phyloP scores from a whole-genome alignment of 2,329 filamentous ascomycete genomes.

The Fusarium nelsonii region DNA sequence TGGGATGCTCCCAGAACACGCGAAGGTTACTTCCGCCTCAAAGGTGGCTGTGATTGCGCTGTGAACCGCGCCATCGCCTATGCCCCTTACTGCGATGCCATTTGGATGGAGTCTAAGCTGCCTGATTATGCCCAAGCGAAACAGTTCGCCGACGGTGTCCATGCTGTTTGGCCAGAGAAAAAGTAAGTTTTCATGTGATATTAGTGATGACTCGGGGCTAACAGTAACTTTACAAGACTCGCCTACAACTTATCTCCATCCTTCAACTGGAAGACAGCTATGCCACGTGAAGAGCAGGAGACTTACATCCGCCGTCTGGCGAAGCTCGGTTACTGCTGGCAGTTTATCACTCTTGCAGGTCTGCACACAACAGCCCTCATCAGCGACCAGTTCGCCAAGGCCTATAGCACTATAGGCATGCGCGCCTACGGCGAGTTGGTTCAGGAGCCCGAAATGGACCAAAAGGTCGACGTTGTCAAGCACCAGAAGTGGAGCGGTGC shows the following conservation, averaged over 20 bases:
- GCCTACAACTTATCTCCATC: conserved; percentile 98
- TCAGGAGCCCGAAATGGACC: conserved; percentile 96
- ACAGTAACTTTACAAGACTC: conserved; percentile 67
- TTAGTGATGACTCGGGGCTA: conserved; percentile 26
- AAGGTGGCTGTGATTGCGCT: conserved; percentile 91
- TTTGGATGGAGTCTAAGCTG: conserved; percentile 99
- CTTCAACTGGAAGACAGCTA: conserved; percentile 99
- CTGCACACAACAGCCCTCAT: conserved; percentile 96
- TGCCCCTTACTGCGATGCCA: conserved; percentile 92
- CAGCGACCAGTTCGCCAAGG: conserved; percentile 86
- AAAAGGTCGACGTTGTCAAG: conserved; percentile 92
- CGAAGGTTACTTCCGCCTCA: conserved; percentile 94
- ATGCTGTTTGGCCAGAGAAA: conserved; percentile 94
- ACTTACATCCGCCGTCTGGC: conserved; percentile 95
- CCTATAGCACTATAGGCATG: conserved; percentile 88
- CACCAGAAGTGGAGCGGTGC: conserved; percentile 99
- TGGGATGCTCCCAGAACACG: conserved; percentile 95
- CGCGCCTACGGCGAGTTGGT: conserved; percentile 96
- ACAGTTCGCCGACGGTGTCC: conserved; percentile 93
- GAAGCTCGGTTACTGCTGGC: conserved; percentile 95
- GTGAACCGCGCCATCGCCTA: conserved; percentile 92
- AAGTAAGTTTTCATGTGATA: conserved; percentile 72
- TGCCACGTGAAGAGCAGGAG: conserved; percentile 91
- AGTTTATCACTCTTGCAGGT: conserved; percentile 99
- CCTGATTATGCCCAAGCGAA: conserved; percentile 91